Evolutionary conservation across 768 basidiomycete species (phyloP), one percentile per base, ranked within the genome.

Genomic region (Pilatotrama ljubarskyi): DNA sequence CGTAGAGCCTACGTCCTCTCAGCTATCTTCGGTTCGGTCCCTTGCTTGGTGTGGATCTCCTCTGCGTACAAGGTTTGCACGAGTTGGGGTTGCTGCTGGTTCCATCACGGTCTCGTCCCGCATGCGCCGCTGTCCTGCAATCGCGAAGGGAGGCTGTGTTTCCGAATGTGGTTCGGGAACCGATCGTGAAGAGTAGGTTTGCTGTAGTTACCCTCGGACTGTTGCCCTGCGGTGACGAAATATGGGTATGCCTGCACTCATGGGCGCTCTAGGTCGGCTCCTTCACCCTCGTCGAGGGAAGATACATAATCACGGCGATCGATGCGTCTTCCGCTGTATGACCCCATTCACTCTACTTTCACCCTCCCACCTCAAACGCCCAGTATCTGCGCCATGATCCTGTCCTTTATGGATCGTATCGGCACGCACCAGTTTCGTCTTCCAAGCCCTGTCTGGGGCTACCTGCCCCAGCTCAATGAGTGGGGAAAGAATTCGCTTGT

Each of bases 381-480:
- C n/a, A 9, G 9, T 14, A 3, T 20, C 20, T n/a, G 44, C 26
- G 40, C 4, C n/a, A 40, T 63, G 49, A 36, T 46, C 8, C 17
- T 14, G 3, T 61, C 59, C 0, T 69, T 69, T 25, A 26, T 63
- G 25, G 66, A 67, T 22, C 52, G 66, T 1, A 14, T 36, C 1
- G 60, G 61, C 0, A 51, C 37, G 1, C 29, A 60, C 17, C 26
- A 25, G 9, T 69, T 69, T 56, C 14, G 37, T 2, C 20, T 43
- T 5, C 59, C 64, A 1, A 57, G 32, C 10, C 51, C 49, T 6
- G 32, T 63, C 0, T 64, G 68, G 60, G 64, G 64, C 3, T 71
- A 69, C 52, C 32, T 69, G 18, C 65, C 70, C 0, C 70, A 71
- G 49, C 3, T 71, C 0, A 69, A 71, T 36, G 65, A 71, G 37